Evolutionary conservation across 2,329 filamentous ascomycete species (phyloP).

Genomic region (Exophiala xenobiotica): DNA sequence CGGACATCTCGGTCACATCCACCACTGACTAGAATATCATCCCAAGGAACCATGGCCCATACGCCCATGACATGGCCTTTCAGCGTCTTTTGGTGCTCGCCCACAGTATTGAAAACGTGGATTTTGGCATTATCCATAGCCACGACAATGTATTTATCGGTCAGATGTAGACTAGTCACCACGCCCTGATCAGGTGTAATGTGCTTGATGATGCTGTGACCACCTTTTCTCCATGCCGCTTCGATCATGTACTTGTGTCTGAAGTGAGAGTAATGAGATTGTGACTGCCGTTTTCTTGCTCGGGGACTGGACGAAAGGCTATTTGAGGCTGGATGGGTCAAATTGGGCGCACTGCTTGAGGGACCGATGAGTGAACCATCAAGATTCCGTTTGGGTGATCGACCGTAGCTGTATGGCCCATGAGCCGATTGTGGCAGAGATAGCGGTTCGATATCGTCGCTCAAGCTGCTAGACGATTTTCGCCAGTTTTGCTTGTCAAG

Average conservation of each 20-base stretch:
- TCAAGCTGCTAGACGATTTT: constrained; percentile 49
- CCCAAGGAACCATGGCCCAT: constrained; percentile 99
- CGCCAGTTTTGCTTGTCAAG: constrained; percentile 94
- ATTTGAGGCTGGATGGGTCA: constrained; percentile 37
- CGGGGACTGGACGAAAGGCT: constrained; percentile 25
- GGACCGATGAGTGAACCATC: constrained; percentile 35
- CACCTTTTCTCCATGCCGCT: constrained; percentile 91
- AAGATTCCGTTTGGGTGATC: constrained; percentile 25
- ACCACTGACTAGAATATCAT: constrained; percentile 89
- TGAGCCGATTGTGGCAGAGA: constrained; percentile 52
- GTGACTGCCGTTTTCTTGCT: constrained; percentile 59
- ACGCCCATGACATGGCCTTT: constrained; percentile 98
- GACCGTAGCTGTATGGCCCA: constrained; percentile 38
- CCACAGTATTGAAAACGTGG: constrained; percentile 92
- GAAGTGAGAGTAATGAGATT: constrained; percentile 93
- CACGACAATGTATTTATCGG: constrained; percentile 93
- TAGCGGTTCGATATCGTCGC: constrained; percentile 39
- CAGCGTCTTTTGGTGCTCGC: constrained; percentile 81
- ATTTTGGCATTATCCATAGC: constrained; percentile 98
- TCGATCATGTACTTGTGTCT: constrained; percentile 97
- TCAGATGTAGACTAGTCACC: constrained; percentile 91
- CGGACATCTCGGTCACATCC: constrained; percentile 95
- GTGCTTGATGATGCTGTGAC: constrained; percentile 76
- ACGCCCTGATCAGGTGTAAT: constrained; percentile 97
- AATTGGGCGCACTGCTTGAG: constrained; percentile 49